phyloP scores from a whole-genome alignment of 805 yeast species.

The Maudiozyma bulderi region DNA sequence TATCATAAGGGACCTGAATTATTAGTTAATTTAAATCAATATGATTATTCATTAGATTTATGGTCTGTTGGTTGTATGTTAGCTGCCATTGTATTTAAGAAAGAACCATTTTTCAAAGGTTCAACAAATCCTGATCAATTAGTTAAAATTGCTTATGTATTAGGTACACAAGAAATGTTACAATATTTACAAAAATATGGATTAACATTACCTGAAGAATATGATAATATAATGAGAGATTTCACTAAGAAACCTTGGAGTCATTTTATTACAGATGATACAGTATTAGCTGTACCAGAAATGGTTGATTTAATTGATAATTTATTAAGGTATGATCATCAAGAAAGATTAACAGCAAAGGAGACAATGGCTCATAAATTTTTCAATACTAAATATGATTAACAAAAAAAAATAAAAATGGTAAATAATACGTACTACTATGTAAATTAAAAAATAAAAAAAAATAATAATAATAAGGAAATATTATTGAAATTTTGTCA shows the following conservation, averaged over 20 bases:
- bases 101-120: constrained; percentile 90
- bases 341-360: constrained; percentile 74
- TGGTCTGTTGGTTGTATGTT: constrained; percentile 92
- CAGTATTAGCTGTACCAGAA: constrained; percentile 44
- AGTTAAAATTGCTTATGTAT: constrained; percentile 78
- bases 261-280: constrained; percentile 38
- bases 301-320: constrained; percentile 64
- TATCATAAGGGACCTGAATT: constrained; percentile 90
- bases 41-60: constrained; percentile 80
- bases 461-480: no score
- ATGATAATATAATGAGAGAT: constrained; percentile 62
- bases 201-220: constrained; percentile 62
- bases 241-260: constrained; percentile 62
- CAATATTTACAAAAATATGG: constrained; percentile 60
- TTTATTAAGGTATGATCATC: constrained; percentile 74
- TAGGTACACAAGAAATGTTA: constrained; percentile 72
- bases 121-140: constrained; percentile 85
- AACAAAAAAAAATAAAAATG: neutral
- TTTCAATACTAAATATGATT: constrained; percentile 34
- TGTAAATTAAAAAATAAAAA: neutral
- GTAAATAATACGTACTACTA: neutral
- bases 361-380: constrained; percentile 78
- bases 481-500: no score
- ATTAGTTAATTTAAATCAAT: constrained; percentile 68
- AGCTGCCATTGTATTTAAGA: constrained; percentile 79